Percentiles rank a stretch among this genome's conserved stretches.
phyloP scores from a whole-genome alignment of 2,329 filamentous ascomycete species.

The Alternaria alternata region DNA sequence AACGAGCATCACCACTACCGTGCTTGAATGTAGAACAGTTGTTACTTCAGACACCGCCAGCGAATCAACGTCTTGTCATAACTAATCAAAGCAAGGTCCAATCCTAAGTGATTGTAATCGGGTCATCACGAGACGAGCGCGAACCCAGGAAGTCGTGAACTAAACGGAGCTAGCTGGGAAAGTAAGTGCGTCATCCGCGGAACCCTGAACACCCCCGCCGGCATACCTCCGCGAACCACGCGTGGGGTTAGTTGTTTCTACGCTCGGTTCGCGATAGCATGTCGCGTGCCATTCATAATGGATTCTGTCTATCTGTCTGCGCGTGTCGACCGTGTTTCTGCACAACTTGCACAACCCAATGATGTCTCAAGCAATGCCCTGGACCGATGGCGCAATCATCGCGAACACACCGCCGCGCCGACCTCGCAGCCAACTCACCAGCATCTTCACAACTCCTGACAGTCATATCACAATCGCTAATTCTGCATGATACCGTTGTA shows the following conservation, averaged over 20 bases:
- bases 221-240: conserved; percentile 13
- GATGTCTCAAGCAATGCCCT: conserved; percentile 33
- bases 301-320: not conserved
- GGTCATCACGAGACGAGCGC: not conserved
- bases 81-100: not conserved
- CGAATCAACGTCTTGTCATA: not conserved
- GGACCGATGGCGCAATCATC: conserved; percentile 47
- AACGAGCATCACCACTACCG: not conserved
- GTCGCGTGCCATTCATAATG: conserved; percentile 11
- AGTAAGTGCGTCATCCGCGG: conserved; percentile 25
- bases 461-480: not conserved
- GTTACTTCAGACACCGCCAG: not conserved
- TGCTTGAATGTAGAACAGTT: not conserved
- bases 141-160: not conserved
- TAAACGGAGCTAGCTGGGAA: conserved; percentile 7
- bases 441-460: conserved; percentile 5
- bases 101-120: not conserved
- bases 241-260: conserved; percentile 20
- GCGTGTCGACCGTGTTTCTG: not conserved
- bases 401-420: conserved; percentile 35
- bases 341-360: conserved; percentile 26
- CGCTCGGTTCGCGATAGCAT: conserved; percentile 14
- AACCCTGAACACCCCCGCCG: conserved; percentile 14
- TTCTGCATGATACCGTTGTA: not conserved
- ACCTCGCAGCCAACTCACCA: conserved; percentile 28